Evolutionary conservation across 169 alveolate genomes (phyloP).

Genomic region (Plasmodium gonderi): DNA sequence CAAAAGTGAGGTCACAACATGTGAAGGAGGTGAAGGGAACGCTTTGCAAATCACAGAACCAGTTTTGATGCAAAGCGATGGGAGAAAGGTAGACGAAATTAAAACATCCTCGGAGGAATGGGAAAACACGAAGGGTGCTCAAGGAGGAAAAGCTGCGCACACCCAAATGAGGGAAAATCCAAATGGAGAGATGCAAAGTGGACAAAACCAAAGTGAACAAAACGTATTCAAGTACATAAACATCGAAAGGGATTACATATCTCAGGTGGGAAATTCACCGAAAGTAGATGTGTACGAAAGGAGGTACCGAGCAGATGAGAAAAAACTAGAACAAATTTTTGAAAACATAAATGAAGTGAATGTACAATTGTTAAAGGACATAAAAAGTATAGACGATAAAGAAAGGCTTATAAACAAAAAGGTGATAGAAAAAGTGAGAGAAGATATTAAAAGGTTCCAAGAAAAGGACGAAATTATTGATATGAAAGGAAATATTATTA

Average conservation of each 20-base stretch:
- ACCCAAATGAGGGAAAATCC: not conserved
- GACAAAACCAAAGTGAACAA: not conserved
- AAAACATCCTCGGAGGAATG: not conserved
- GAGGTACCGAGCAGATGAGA: constrained; percentile 34
- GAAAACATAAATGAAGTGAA: constrained; percentile 74
- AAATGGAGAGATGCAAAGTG: not conserved
- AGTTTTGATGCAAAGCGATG: no score
- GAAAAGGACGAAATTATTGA: constrained; percentile 65
- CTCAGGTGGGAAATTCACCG: constrained; percentile 43
- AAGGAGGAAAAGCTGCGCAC: not conserved
- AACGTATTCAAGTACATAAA: constrained; percentile 29
- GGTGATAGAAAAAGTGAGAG: constrained; percentile 69
- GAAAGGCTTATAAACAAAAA: constrained; percentile 50
- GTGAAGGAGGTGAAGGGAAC: not conserved
- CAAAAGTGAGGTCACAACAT: no score
- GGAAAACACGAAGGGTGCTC: not conserved
- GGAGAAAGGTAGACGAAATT: no score
- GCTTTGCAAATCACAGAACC: no score
- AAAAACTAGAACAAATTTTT: constrained; percentile 4
- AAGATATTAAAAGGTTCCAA: constrained; percentile 52
- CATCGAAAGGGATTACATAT: constrained; percentile 18
- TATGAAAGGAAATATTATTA: constrained; percentile 32
- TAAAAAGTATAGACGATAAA: constrained; percentile 57
- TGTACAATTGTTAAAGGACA: constrained; percentile 38
- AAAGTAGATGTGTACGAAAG: constrained; percentile 46